Conservation (phyloP, 129 eudicot genomes). For the Ambrosia trifida region DNA sequence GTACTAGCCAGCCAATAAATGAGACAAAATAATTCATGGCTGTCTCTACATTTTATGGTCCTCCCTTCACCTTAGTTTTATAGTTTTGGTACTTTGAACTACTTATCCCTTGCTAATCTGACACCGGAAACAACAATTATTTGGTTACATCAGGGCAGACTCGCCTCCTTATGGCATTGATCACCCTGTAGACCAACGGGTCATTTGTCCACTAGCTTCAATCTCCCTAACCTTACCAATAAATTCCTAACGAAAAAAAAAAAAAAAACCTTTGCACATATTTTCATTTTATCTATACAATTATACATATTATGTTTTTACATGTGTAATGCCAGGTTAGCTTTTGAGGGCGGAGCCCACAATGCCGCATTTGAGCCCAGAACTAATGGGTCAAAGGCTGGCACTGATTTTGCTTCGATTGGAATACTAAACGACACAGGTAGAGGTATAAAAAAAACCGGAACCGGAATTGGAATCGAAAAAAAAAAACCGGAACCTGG, state of each 20-base stretch:
- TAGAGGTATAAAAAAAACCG: too few relatives aligned
- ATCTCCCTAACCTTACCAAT: slow-evolving; percentile 41
- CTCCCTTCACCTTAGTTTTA: slow-evolving; percentile 3
- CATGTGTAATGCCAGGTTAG: slow-evolving; percentile 61
- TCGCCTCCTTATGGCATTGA: slow-evolving; percentile 43
- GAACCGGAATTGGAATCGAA: too few relatives aligned
- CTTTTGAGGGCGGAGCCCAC: slow-evolving; percentile 61
- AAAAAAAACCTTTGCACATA: too few relatives aligned
- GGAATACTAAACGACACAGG: slow-evolving; percentile 90
- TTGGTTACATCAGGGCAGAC: slow-evolving; percentile 42
- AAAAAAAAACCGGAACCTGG: too few relatives aligned
- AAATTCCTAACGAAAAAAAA: too few relatives aligned
- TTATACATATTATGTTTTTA: too few relatives aligned
- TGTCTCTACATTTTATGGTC: slow-evolving; percentile 23
- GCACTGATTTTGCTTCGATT: slow-evolving; percentile 86
- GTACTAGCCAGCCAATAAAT: slow-evolving; percentile 1
- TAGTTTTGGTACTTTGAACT: slow-evolving; percentile 7
- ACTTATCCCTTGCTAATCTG: slow-evolving; percentile 34
- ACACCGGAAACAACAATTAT: slow-evolving; percentile 43
- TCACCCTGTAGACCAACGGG: slow-evolving; percentile 42
- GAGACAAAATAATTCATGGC: slow-evolving; percentile 31
- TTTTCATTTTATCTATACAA: too few relatives aligned
- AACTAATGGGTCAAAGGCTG: slow-evolving; percentile 53
- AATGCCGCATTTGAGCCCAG: slow-evolving; percentile 67
- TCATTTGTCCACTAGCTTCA: slow-evolving; percentile 42